Evolutionary conservation across 208 protist species (phyloP), one percentile per base, ranked within the genome.

Genomic region (Leishmania mexicana): DNA sequence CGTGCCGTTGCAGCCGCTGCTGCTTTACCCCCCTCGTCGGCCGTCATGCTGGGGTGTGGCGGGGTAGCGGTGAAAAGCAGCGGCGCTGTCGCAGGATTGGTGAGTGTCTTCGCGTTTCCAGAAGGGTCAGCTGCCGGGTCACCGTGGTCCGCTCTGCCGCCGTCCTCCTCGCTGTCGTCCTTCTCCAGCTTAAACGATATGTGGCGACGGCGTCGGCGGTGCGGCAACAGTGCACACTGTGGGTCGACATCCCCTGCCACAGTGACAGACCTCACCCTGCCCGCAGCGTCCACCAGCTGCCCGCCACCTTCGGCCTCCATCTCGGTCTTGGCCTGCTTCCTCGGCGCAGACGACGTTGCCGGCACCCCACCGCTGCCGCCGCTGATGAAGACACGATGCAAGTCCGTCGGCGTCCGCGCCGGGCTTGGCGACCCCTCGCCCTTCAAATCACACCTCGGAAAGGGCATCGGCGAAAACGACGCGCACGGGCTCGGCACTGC

Each of bases 151-250:
- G 21, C 38, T 0, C 28, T 54, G n/a, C 31, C 28, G 40, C 28
- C 7, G 7, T 51, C 49, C 21, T 19, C 40, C n/a, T 82, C 81
- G 2, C 17, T 75, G 17, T 35, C 21, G 40, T 76, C 74, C 2
- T 45, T 58, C 6, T 85, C 74, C 54, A 85, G 71, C 24, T 85
- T 85, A 40, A 85, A 85, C 13, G 83, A 85, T 53, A 81, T 79
- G 74, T 82, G 75, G 0, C 77, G 83, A 17, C 78, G 81, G 42
- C 62, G 60, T 15, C 76, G 76, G 21, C 49, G 72, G 45, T 77
- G 75, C 11, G 8, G 28, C 64, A 70, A 24, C 10, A 38, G 13
- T 7, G 64, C 35, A 45, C 35, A 19, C 31, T 70, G 64, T 15
- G 4, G 28, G 38, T 70, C 35, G 17, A 3, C 28, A 42, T 21